Conservation (phyloP, 208 protist genomes). For the Trichomonas tenax region DNA sequence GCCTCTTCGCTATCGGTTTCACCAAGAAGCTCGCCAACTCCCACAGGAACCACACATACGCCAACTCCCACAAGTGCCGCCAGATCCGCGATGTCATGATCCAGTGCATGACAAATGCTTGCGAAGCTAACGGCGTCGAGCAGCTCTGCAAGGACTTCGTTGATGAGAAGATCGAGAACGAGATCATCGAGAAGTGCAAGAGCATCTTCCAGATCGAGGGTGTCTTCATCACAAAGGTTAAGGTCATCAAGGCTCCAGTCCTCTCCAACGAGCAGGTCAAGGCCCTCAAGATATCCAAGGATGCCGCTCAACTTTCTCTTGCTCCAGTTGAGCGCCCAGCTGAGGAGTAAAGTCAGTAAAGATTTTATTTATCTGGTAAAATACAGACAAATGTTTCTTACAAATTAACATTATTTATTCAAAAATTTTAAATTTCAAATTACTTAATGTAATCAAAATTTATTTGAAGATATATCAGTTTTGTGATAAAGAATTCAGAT, state of each 20-base stretch:
- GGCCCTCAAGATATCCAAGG: not conserved
- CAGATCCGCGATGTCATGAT: not conserved
- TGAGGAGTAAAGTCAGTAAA: not conserved
- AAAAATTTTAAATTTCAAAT: too few relatives aligned
- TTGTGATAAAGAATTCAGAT: not conserved
- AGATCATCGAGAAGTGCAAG: not conserved
- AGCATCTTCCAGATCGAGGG: not conserved
- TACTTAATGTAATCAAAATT: too few relatives aligned
- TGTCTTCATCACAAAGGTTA: constrained; percentile 1
- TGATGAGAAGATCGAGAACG: not conserved
- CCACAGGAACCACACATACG: constrained; percentile 85
- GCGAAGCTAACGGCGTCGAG: not conserved
- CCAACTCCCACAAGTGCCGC: constrained; percentile 49
- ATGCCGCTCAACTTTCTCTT: not conserved
- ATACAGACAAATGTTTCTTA: too few relatives aligned
- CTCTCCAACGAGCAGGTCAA: not conserved
- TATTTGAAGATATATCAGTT: too few relatives aligned
- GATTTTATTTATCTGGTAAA: too few relatives aligned
- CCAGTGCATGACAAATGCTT: not conserved
- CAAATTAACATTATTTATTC: too few relatives aligned
- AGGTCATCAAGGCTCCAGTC: constrained; percentile 17
- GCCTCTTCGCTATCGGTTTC: constrained; percentile 89
- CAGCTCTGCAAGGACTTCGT: not conserved
- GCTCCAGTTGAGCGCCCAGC: not conserved
- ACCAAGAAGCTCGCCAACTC: constrained; percentile 73